Conservation (phyloP, 805 yeast genomes). For the Nakazawaea holstii region DNA sequence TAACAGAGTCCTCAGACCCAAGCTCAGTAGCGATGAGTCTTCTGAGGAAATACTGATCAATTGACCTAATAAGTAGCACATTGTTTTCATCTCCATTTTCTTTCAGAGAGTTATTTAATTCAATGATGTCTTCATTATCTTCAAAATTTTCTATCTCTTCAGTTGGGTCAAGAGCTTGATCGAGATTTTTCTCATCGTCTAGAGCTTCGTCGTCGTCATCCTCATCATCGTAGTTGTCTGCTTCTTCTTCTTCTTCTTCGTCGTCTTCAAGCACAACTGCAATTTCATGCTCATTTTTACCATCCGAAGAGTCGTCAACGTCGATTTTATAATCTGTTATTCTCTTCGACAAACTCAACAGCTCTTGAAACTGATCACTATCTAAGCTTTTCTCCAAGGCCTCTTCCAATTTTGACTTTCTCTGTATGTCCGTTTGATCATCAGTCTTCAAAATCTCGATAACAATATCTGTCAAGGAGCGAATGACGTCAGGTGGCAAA, state of each 20-base stretch:
- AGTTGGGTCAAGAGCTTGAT: slow-evolving; percentile 20
- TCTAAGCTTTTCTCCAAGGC: slow-evolving; percentile 37
- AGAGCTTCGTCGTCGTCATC: slow-evolving; percentile 16
- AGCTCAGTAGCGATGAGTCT: slow-evolving; percentile 35
- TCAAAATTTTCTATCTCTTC: slow-evolving; percentile 18
- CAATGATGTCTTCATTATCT: slow-evolving; percentile 21
- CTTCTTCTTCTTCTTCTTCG: slow-evolving; percentile 32
- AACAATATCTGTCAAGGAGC: slow-evolving; percentile 67
- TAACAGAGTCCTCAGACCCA: slow-evolving; percentile 31
- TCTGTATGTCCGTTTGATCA: slow-evolving; percentile 32
- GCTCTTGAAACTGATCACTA: slow-evolving; percentile 40
- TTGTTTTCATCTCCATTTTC: slow-evolving; percentile 18
- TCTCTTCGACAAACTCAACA: slow-evolving; percentile 36
- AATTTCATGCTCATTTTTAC: slow-evolving; percentile 31
- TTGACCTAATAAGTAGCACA: slow-evolving; percentile 18
- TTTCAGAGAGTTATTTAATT: slow-evolving; percentile 20
- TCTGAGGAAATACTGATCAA: slow-evolving; percentile 46
- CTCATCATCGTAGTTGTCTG: slow-evolving; percentile 26
- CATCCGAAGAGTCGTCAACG: slow-evolving; percentile 14
- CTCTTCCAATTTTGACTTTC: slow-evolving; percentile 45
- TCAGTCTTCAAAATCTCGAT: slow-evolving; percentile 50
- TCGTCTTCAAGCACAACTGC: slow-evolving; percentile 41
- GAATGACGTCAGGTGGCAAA: slow-evolving; percentile 65
- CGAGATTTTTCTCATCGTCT: slow-evolving; percentile 21
- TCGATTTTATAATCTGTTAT: slow-evolving; percentile 43